Evolutionary conservation across 78 protist species (phyloP).

Genomic region (Diacronema lutheri): DNA sequence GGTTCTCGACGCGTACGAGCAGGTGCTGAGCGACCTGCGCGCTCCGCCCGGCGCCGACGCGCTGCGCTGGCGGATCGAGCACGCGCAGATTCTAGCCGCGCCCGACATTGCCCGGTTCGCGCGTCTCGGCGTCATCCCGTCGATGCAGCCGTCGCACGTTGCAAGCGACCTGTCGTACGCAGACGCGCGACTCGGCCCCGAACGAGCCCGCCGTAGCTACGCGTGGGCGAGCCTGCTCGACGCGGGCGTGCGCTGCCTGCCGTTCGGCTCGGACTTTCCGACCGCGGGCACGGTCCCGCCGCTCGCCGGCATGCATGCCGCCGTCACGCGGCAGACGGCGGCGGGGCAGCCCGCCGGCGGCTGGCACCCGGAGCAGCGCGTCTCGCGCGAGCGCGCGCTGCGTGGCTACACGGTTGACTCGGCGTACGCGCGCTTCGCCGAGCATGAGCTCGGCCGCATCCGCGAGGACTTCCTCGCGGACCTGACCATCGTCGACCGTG

Average conservation of each 20-base stretch:
- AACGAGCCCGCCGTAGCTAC: background rate
- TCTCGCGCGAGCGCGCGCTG: background rate
- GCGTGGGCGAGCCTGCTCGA: background rate
- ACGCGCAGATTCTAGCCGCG: background rate
- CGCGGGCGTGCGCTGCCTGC: background rate
- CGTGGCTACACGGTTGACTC: constrained; percentile 10
- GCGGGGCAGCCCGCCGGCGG: background rate
- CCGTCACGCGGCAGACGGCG: background rate
- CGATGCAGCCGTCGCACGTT: constrained; percentile 17
- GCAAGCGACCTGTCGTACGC: background rate
- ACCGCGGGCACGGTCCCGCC: background rate
- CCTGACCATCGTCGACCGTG: background rate
- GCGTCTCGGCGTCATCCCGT: background rate
- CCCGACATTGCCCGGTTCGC: background rate
- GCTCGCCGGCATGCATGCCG: constrained; percentile 8
- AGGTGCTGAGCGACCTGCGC: background rate
- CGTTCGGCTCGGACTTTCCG: constrained; percentile 20
- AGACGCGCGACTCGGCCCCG: background rate
- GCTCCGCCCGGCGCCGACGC: background rate
- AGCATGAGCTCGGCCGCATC: background rate
- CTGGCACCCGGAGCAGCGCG: background rate
- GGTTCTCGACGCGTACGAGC: background rate
- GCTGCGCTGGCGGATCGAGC: constrained; percentile 11
- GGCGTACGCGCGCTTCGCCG: background rate
- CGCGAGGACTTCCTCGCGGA: background rate